Evolutionary conservation across 169 alveolate species (phyloP).

Genomic region (Perkinsus marinus): DNA sequence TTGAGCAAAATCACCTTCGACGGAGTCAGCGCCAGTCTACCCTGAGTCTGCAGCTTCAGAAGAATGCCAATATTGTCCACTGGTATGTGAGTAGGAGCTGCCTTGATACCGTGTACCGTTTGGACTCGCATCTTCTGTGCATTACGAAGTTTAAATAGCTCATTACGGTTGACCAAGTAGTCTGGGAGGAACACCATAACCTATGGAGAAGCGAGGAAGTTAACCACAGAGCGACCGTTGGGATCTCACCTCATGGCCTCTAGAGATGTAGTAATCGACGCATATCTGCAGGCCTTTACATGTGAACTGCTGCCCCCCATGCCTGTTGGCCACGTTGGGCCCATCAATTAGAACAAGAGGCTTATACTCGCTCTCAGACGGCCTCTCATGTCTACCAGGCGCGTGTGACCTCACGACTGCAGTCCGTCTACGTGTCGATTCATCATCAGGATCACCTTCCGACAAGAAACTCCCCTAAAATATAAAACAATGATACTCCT

Average conservation of each 20-base stretch:
- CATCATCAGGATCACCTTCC: not conserved
- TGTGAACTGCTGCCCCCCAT: conserved; percentile 42
- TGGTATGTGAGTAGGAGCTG: conserved; percentile 15
- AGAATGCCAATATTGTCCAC: conserved; percentile 29
- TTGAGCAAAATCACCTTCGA: conserved; percentile 7
- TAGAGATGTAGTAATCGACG: conserved; percentile 39
- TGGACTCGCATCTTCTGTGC: not conserved
- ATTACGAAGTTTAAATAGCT: conserved; percentile 8
- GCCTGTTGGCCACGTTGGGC: conserved; percentile 51
- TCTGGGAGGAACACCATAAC: conserved; percentile 41
- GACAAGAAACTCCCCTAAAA: not conserved
- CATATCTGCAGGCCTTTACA: conserved; percentile 48
- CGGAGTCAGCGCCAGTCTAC: conserved; percentile 43
- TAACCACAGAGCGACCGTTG: not conserved
- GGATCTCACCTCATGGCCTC: conserved; percentile 39
- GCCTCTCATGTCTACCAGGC: not conserved
- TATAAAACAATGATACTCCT: not conserved
- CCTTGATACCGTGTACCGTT: not conserved
- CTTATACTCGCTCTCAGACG: not conserved
- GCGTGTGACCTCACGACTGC: not conserved
- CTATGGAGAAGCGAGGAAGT: not conserved
- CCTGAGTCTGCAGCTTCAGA: conserved; percentile 34
- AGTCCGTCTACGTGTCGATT: not conserved
- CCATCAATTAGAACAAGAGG: conserved; percentile 48
- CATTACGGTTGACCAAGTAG: conserved; percentile 26